These are phyloP conservation scores for Terana coerulea DNA, from an alignment of 768 basidiomycete species.

Conservation along the genomic window DNA sequence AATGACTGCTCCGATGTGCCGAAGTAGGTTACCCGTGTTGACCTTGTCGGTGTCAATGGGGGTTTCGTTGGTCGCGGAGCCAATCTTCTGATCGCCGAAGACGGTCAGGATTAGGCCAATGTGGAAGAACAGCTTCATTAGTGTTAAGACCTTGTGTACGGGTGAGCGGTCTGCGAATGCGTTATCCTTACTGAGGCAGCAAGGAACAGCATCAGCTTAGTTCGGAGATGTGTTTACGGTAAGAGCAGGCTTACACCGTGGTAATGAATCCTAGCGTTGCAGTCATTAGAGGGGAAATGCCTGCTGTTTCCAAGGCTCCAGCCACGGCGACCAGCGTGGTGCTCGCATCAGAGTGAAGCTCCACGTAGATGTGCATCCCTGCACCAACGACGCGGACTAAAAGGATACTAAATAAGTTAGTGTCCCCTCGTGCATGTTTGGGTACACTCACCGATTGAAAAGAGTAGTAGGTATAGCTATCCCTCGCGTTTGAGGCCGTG, in stretches of 20 bases:
- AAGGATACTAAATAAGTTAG: slow-evolving; percentile 3
- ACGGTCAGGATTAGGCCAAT: slow-evolving; percentile 31
- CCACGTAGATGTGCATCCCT: slow-evolving; percentile 52
- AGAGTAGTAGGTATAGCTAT: slow-evolving; percentile 65
- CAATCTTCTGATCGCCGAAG: slow-evolving; percentile 25
- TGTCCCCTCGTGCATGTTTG: background rate
- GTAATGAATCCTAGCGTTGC: slow-evolving; percentile 34
- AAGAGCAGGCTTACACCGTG: slow-evolving; percentile 29
- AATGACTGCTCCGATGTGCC: slow-evolving; percentile 31
- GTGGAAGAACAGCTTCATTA: slow-evolving; percentile 27
- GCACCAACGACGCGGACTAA: slow-evolving; percentile 58
- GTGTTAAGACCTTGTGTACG: slow-evolving; percentile 15
- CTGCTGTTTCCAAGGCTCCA: slow-evolving; percentile 39
- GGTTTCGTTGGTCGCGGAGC: slow-evolving; percentile 9
- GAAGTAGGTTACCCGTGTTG: slow-evolving; percentile 24
- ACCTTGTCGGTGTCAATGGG: slow-evolving; percentile 5
- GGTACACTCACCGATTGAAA: slow-evolving; percentile 47
- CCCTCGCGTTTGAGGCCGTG: slow-evolving; percentile 61
- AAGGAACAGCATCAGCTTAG: background rate
- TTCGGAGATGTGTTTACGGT: background rate
- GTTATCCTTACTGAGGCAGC: slow-evolving; percentile 24
- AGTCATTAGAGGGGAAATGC: slow-evolving; percentile 36
- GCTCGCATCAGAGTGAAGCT: slow-evolving; percentile 36
- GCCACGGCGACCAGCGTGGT: slow-evolving; percentile 48
- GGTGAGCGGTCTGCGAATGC: slow-evolving; percentile 20